Conservation (phyloP, 148 eudicot species). For the Silene uniflora region DNA sequence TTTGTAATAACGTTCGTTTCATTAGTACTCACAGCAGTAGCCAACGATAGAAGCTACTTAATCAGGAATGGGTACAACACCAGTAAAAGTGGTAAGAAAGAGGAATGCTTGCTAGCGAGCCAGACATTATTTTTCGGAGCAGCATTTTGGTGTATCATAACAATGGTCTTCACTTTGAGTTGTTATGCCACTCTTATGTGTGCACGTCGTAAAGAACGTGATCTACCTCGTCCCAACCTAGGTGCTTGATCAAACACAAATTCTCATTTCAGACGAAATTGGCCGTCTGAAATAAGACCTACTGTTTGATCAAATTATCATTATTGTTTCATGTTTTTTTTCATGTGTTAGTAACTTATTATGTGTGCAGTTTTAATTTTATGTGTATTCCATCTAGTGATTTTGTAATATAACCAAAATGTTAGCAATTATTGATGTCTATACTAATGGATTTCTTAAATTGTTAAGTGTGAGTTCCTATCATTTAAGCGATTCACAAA, state of each 20-base stretch:
- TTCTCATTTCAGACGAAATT: no score
- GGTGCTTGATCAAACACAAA: no score
- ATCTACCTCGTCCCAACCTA: neutral
- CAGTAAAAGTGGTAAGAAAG: neutral
- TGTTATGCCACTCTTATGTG: constrained; percentile 9
- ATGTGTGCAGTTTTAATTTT: no score
- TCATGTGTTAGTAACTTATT: no score
- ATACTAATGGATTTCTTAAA: no score
- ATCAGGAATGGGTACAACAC: neutral
- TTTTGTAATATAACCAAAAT: no score
- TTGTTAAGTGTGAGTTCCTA: no score
- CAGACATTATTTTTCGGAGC: constrained; percentile 20
- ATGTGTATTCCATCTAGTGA: no score
- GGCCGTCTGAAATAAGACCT: no score
- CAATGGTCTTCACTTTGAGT: constrained; percentile 7
- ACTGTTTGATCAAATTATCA: neutral
- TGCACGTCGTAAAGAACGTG: neutral
- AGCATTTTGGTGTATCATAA: constrained; percentile 27
- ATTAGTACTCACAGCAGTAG: neutral
- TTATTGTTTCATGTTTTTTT: no score
- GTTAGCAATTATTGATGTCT: no score
- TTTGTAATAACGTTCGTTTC: constrained; percentile 13
- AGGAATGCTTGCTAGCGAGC: neutral
- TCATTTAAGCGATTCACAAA: no score
- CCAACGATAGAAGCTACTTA: constrained; percentile 11